Base-by-base conservation (phyloP, 2,329 filamentous ascomycete species). In the Arthrobotrys megalospora region DNA sequence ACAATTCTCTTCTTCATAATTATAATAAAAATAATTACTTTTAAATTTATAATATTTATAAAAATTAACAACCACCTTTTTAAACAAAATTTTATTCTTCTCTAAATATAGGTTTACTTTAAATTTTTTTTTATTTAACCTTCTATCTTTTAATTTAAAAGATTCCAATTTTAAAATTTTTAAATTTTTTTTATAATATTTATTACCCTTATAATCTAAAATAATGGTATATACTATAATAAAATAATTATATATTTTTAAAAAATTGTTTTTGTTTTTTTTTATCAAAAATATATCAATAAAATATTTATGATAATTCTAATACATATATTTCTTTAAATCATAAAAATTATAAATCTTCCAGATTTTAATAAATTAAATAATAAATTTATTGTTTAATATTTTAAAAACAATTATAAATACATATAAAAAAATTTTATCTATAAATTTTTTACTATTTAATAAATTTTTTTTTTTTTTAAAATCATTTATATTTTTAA, bases 31-130 rank as follows among this genome's bases (percentile, higher is more conserved):
- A 28, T 28, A 28, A 28, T 28, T 28, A 28, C 5, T 28, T 28
- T 28, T 28, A 28, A 5, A 28, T 28, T 28, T 28, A 28, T 28
- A 28, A 5, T 28, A 28, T 10, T 58, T 41, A n/a, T 58, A 32
- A 55, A 32, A 38, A 19, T 28, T 19, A 36, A 62, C 24, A 32
- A 63, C 1, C 19, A 43, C 4, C 6, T 41, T 43, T 12, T 63
- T 43, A 34, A 41, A 32, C 7, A 63, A 41, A 43, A 24, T 12
- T 21, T 63, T 36, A 19, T 24, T 24, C 24, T 63, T 63, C 8
- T 63, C 19, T 14, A n/a, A n/a, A 28, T 63, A 21, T n/a, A 63
- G n/a, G 43, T 63, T 16, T 63, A 41, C 41, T 21, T 63, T 21
- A 32, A 5, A 28, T 5, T 28, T 28, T 28, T 28, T 28, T 28